Conservation (phyloP, 108 stramenopile genomes). For the Pseudonitzschia delicatissima region DNA sequence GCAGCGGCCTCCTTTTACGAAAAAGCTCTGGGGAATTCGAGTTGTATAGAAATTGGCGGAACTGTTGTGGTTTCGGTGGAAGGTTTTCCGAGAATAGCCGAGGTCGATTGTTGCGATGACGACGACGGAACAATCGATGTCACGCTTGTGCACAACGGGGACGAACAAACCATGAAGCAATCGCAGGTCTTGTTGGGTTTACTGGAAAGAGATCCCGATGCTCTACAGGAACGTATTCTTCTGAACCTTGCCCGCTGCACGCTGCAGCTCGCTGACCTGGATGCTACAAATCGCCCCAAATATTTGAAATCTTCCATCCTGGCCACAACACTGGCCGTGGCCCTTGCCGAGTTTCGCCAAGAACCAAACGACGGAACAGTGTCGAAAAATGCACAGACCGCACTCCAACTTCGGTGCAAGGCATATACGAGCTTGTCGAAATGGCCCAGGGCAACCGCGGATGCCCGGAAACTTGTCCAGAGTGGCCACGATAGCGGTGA, state of each 20-base stretch:
- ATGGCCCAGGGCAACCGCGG: slow-evolving; percentile 33
- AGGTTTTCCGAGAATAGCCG: slow-evolving; percentile 53
- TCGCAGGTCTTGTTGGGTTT: slow-evolving; percentile 42
- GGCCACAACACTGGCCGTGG: slow-evolving; percentile 24
- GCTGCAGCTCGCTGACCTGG: slow-evolving; percentile 50
- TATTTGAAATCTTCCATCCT: slow-evolving; percentile 28
- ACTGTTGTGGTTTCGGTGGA: slow-evolving; percentile 35
- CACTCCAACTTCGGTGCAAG: slow-evolving; percentile 33
- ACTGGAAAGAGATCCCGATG: slow-evolving; percentile 10
- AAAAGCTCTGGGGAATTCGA: slow-evolving; percentile 38
- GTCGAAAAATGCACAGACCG: slow-evolving; percentile 13
- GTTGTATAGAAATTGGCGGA: slow-evolving; percentile 36
- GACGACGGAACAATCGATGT: slow-evolving; percentile 36
- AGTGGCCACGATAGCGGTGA: slow-evolving; percentile 16
- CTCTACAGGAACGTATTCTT: slow-evolving; percentile 52
- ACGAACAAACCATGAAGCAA: slow-evolving; percentile 29
- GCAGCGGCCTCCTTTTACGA: slow-evolving; percentile 62
- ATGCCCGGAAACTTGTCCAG: slow-evolving; percentile 28
- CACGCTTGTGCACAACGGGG: slow-evolving; percentile 26
- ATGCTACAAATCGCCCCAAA: slow-evolving; percentile 16
- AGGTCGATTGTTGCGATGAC: slow-evolving; percentile 58
- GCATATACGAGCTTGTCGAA: slow-evolving; percentile 31
- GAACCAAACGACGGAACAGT: background rate
- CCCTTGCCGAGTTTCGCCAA: slow-evolving; percentile 9
- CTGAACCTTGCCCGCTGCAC: slow-evolving; percentile 63